phyloP scores from a whole-genome alignment of 768 basidiomycete species.

The Lyophyllum shimeji region DNA sequence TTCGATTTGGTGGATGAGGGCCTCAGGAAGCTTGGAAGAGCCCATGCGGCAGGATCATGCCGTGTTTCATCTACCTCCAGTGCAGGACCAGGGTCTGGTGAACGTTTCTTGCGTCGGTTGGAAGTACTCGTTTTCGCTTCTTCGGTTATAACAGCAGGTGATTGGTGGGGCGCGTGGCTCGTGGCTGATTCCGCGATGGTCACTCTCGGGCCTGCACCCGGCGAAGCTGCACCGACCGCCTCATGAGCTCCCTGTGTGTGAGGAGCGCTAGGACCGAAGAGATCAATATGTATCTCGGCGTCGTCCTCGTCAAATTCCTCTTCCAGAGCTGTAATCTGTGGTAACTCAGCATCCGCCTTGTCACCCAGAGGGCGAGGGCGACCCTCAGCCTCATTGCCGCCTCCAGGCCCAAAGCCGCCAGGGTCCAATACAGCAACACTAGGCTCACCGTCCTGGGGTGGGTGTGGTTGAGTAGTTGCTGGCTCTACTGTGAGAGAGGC shows the following conservation, averaged over 20 bases:
- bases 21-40: slow-evolving; percentile 18
- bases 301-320: slow-evolving; percentile 15
- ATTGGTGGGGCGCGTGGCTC: neutral
- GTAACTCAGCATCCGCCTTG: neutral
- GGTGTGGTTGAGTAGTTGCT: neutral
- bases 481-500: neutral
- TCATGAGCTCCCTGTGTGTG: neutral
- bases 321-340: neutral
- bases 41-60: slow-evolving; percentile 20
- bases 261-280: slow-evolving; percentile 1
- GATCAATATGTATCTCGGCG: slow-evolving; percentile 9
- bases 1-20: neutral
- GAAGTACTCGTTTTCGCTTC: neutral
- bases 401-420: neutral
- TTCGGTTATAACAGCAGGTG: neutral
- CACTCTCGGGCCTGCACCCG: neutral
- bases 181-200: neutral
- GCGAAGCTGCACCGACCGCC: neutral
- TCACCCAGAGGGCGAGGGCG: neutral
- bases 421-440: neutral
- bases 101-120: neutral
- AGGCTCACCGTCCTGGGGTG: neutral
- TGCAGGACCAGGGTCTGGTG: neutral
- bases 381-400: neutral
- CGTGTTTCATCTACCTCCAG: slow-evolving; percentile 1